Conservation (phyloP, 352 stramenopile genomes). For the Phytophthora boehmeriae region DNA sequence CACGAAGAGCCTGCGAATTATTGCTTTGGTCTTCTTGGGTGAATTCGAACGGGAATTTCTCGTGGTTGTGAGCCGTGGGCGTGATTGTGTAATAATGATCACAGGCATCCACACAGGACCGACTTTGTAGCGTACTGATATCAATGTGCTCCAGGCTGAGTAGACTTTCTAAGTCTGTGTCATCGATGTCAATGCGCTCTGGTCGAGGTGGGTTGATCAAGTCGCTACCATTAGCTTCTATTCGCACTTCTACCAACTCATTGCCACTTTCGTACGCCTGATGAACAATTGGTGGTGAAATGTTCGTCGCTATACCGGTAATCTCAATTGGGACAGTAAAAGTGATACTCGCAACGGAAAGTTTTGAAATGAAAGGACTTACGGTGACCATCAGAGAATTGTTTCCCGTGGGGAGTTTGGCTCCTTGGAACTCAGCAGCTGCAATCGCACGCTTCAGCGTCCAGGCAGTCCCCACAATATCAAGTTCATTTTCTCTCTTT, state of each 20-base stretch:
- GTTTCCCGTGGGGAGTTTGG: conserved; percentile 14
- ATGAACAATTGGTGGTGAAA: conserved; percentile 1
- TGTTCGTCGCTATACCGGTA: conserved; percentile 7
- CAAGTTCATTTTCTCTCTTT: conserved; percentile 13
- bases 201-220: background rate
- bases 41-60: background rate
- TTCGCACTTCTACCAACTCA: background rate
- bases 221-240: conserved; percentile 3
- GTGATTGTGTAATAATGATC: conserved; percentile 22
- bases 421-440: conserved; percentile 14
- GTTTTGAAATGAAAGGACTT: conserved; percentile 1
- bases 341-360: background rate
- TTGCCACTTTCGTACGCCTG: background rate
- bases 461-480: conserved; percentile 21
- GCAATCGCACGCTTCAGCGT: conserved; percentile 21
- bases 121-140: background rate
- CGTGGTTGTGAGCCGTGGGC: conserved; percentile 20
- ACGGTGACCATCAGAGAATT: conserved; percentile 21
- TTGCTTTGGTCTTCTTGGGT: conserved; percentile 26
- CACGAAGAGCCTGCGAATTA: conserved; percentile 29
- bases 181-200: background rate
- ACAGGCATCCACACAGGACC: conserved; percentile 11
- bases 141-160: background rate
- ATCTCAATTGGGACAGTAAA: conserved; percentile 17
- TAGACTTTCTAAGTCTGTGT: conserved; percentile 10